Evolutionary conservation across 2,329 filamentous ascomycete genomes (phyloP), one percentile per base, ranked within the genome.

Genomic region (Ceratocystis ficicola): DNA sequence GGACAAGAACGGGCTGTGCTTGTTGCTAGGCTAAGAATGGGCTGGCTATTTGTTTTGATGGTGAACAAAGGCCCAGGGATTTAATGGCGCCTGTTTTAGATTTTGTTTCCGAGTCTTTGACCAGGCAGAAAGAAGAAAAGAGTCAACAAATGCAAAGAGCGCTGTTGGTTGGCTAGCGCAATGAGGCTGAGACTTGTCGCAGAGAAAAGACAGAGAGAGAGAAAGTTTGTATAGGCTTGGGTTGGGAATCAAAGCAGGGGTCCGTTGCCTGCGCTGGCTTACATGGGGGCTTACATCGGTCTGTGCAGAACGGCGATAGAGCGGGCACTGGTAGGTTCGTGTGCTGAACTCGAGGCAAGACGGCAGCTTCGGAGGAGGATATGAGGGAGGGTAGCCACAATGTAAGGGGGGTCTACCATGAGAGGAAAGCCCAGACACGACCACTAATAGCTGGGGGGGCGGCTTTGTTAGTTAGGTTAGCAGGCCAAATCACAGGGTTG

Each of bases 1-100:
- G 15, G 36, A 41, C 36, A 41, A 41, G 12, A 1, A 10, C 36
- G 36, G 36, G 36, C 36, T 15, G 12, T 15, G 36, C 3, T 41
- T 41, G 12, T 41, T 41, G 48, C 22, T 15, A 25, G 48, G 22
- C 48, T 22, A 15, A 46, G 28, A 60, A 15, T 44, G 65, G 44
- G 36, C 28, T 57, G 46, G 62, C n/a, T 48, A 15, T 46, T 55
- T 59, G 44, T 22, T 28, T 64, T 32, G 44, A 8, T 59, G 55
- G 20, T 20, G 30, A 55, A 62, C 48, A 52, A 10, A 28, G 48
- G 61, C 64, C 28, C 32, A 62, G 66, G 64, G 67, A 68, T 66
- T 60, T 41, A 50, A 44, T 59, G 30, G 48, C 15, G 61, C 30
- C 57, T 67, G 66, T 65, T 67, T 67, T 64, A 44, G 63, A 48